Percentiles rank a stretch among this genome's conserved stretches.
Conservation (phyloP, 2,329 filamentous ascomycete genomes). For the Dactylellina sp. region DNA sequence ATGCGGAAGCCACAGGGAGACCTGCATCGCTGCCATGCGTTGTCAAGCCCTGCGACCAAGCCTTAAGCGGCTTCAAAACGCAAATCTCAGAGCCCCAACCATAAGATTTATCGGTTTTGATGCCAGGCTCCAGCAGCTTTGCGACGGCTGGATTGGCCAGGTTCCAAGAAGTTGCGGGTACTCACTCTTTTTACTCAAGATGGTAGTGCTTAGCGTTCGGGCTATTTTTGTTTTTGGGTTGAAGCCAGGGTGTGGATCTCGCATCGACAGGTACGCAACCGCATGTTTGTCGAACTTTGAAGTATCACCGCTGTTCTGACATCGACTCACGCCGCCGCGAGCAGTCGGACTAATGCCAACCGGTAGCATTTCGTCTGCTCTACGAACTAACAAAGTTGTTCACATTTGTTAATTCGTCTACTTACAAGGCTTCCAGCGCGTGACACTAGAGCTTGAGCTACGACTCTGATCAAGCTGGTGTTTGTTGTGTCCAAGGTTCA, state of each 20-base stretch:
- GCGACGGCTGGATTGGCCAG: not conserved
- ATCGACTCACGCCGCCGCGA: not conserved
- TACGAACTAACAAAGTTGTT: not conserved
- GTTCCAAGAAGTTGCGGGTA: not conserved
- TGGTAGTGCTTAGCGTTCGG: conserved; percentile 16
- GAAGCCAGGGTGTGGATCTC: conserved; percentile 25
- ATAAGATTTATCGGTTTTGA: not conserved
- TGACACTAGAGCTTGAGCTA: conserved; percentile 7
- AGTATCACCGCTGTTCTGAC: not conserved
- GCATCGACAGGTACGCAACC: conserved; percentile 37
- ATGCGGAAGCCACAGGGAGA: not conserved
- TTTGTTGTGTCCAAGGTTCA: not conserved
- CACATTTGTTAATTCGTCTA: conserved; percentile 23
- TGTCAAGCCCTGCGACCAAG: not conserved
- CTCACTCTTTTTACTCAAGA: conserved; percentile 1
- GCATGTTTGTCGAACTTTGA: conserved; percentile 10
- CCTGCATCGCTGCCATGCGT: not conserved
- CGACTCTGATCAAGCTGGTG: not conserved
- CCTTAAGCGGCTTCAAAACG: not conserved
- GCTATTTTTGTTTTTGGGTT: not conserved
- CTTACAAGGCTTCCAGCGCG: not conserved
- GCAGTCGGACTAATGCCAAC: not conserved
- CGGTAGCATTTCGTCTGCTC: not conserved
- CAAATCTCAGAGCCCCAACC: not conserved
- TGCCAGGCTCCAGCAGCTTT: not conserved